Evolutionary conservation across 768 basidiomycete genomes (phyloP).

Genomic region (Trametes punicea): DNA sequence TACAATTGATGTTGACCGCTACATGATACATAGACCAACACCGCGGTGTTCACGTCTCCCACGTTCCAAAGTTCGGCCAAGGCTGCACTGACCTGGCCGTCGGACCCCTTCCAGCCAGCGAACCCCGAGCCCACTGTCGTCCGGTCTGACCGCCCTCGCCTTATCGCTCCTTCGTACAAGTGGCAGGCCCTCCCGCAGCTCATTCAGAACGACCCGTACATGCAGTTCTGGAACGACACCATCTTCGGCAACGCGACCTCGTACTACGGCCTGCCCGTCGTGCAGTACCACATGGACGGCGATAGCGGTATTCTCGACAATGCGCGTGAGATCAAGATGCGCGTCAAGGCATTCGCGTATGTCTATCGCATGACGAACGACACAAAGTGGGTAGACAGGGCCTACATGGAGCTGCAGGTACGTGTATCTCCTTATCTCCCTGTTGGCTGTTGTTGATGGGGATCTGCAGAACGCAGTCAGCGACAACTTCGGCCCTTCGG

Average conservation of each 20-base stretch:
- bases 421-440: slow-evolving; percentile 25
- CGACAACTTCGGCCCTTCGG: slow-evolving; percentile 57
- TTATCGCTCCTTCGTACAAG: slow-evolving; percentile 90
- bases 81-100: slow-evolving; percentile 64
- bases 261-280: slow-evolving; percentile 62
- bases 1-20: background rate
- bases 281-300: slow-evolving; percentile 72
- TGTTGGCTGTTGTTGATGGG: background rate
- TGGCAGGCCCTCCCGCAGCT: slow-evolving; percentile 80
- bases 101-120: slow-evolving; percentile 70
- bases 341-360: slow-evolving; percentile 91
- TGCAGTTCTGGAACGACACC: slow-evolving; percentile 83
- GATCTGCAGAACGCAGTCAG: slow-evolving; percentile 63
- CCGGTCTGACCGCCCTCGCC: slow-evolving; percentile 80
- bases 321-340: slow-evolving; percentile 84
- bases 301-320: slow-evolving; percentile 90
- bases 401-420: slow-evolving; percentile 81
- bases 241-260: slow-evolving; percentile 86
- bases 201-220: slow-evolving; percentile 81
- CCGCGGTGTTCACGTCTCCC: slow-evolving; percentile 65
- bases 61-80: slow-evolving; percentile 61
- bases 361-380: slow-evolving; percentile 89
- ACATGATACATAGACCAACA: slow-evolving; percentile 54
- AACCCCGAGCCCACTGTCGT: slow-evolving; percentile 57
- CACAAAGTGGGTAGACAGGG: slow-evolving; percentile 85